Evolutionary conservation across 306 rosid genomes (phyloP), one percentile per base, ranked within the genome.

Genomic region (Gleditsia sinensis): DNA sequence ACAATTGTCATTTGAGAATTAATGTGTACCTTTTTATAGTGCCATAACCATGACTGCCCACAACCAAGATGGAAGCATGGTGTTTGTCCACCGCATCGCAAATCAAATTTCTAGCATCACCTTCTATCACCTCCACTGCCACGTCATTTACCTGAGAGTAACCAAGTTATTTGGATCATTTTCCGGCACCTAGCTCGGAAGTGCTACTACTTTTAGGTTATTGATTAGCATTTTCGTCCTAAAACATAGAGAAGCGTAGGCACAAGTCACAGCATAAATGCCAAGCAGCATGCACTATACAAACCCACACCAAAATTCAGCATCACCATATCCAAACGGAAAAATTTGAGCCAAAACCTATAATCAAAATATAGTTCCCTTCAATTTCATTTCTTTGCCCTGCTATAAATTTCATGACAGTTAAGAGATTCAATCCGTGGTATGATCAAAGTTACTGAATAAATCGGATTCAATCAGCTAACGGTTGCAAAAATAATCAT

Each of bases 1-100:
- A n/a, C n/a, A n/a, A n/a, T n/a, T n/a, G n/a, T n/a, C n/a, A n/a
- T n/a, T 14, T 24, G 24, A 21, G 9, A 42, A 53, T 4, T 21
- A 68, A 69, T 12, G 0, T 21, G 3, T 76, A 89, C 98, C 98
- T 89, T 83, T 89, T 90, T 27, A 93, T 61, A 59, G 89, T 91
- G 17, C 97, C 97, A 74, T 92, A 86, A 46, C 93, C 96, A 72
- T 89, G 93, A 77, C 96, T 92, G 2, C 97, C 97, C 69, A 89
- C 85, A 56, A 92, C 91, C 85, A 92, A 76, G 17, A 89, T 8
- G 16, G 96, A 76, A 33, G 97, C 97, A 27, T 69, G 89, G 80
- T 92, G 73, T 45, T 69, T 89, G 5, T 83, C 91, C 67, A 87
- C 97, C 9, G 84, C 83, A 3, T 92, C 90, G 25, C 96, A 89